A percentile compares a stretch with the other conserved stretches of the same genome.
phyloP scores from a whole-genome alignment of 2,329 filamentous ascomycete genomes.

The Xylariaceae sp. region DNA sequence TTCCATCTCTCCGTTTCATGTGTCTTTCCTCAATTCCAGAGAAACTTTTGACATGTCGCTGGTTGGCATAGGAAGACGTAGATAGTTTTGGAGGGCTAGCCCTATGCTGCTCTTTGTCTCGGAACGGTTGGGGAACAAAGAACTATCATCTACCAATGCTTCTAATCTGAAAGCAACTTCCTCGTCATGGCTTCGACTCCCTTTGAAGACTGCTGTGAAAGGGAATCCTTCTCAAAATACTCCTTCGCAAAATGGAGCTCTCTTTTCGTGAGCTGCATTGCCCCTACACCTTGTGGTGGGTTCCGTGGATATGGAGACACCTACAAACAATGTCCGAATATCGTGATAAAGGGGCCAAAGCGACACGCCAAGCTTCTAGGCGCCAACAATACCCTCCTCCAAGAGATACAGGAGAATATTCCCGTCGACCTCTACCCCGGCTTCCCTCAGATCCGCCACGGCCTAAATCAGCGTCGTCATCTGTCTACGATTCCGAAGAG shows the following conservation, averaged over 20 bases:
- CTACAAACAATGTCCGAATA: conserved; percentile 11
- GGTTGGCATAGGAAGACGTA: not conserved
- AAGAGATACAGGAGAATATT: conserved; percentile 10
- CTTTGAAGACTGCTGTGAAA: conserved; percentile 12
- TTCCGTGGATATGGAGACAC: not conserved
- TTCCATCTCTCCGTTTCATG: too few species aligned
- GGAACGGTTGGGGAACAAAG: conserved; percentile 9
- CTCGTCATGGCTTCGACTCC: not conserved
- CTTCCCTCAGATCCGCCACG: conserved; percentile 15
- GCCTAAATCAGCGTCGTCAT: conserved; percentile 16
- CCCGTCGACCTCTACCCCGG: conserved; percentile 10
- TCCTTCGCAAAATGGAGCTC: not conserved
- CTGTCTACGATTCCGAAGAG: conserved; percentile 15
- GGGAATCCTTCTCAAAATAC: not conserved
- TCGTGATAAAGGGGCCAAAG: not conserved
- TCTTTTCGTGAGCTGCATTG: not conserved
- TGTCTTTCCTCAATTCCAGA: too few species aligned
- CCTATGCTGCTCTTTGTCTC: conserved; percentile 9
- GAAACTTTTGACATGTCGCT: not conserved
- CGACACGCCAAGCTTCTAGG: not conserved
- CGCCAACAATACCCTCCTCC: conserved; percentile 14
- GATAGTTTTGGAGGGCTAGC: not conserved
- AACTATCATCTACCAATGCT: not conserved
- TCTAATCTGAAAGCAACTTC: conserved; percentile 3
- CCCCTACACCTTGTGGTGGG: not conserved